Percentiles rank a stretch among this genome's conserved stretches.
Evolutionary conservation across 2,329 filamentous ascomycete species (phyloP).

Genomic region (Penicillium sp.): DNA sequence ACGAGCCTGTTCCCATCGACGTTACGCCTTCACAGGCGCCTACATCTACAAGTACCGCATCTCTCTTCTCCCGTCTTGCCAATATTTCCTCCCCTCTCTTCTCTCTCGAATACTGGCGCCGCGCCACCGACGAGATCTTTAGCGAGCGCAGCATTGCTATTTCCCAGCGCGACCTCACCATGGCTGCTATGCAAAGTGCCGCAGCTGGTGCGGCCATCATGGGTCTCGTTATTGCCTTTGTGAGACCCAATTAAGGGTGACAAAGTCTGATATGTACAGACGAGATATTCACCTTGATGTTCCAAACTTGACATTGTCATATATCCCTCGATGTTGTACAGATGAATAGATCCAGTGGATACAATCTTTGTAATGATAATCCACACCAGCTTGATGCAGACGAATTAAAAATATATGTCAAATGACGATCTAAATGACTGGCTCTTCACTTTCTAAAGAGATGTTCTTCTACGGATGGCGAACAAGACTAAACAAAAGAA

Average conservation of each 20-base stretch:
- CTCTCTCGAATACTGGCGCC: slow-evolving; percentile 44
- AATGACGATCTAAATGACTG: too few species aligned
- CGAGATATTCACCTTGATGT: too few species aligned
- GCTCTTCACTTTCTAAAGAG: background rate
- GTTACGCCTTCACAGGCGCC: slow-evolving; percentile 4
- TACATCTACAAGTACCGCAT: slow-evolving; percentile 3
- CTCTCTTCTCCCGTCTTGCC: slow-evolving; percentile 22
- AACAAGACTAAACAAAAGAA: slow-evolving; percentile 20
- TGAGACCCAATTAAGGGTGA: slow-evolving; percentile 40
- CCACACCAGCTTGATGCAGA: too few species aligned
- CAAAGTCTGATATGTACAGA: slow-evolving; percentile 12
- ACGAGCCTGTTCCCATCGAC: slow-evolving; percentile 1
- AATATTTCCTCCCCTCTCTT: slow-evolving; percentile 22
- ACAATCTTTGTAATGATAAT: too few species aligned
- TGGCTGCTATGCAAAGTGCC: slow-evolving; percentile 63
- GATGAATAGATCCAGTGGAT: too few species aligned
- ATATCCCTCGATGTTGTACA: too few species aligned
- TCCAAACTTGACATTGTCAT: slow-evolving; percentile 1
- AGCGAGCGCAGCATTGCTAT: slow-evolving; percentile 60
- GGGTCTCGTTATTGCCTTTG: slow-evolving; percentile 48
- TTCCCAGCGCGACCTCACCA: slow-evolving; percentile 63
- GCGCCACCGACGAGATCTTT: slow-evolving; percentile 53
- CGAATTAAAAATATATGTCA: too few species aligned
- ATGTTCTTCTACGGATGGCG: background rate
- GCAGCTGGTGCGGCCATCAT: slow-evolving; percentile 59